Evolutionary conservation across 106 monocot genomes (phyloP), one percentile per base, ranked within the genome.

Genomic region (Ottelia alismoides): DNA sequence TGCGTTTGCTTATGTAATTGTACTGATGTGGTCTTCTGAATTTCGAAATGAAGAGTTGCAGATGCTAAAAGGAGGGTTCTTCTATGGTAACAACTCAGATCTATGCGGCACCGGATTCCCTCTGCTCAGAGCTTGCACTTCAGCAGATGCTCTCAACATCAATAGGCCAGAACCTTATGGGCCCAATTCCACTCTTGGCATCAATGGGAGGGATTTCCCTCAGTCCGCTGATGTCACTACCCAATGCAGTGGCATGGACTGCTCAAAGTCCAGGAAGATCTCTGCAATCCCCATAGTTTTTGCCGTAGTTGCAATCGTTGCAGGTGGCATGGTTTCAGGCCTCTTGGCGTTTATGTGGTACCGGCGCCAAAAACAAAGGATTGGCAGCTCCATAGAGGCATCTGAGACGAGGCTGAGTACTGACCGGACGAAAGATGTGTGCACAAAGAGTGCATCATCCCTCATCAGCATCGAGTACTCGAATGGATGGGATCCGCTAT

Each of bases 401-500:
- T 69, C 78, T 0, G 80, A 84, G 27, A 65, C 64, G 49, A 53
- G 81, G 44, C 64, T 67, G 3, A 91, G 90, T 72, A 81, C 70
- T 2, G 76, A 80, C 43, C 67, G 57, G 11, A 32, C 63, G 18
- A 74, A 74, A 40, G 64, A 66, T 11, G 27, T 66, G 20, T 63
- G 60, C 26, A 49, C 59, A 14, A 77, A 64, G 53, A 77, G 67
- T n/a, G 70, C 65, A 3, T 81, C 81, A 48, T 64, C 77, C 0
- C 73, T 80, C 19, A 74, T 77, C 24, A 76, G 59, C 29, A 66
- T 80, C 16, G 80, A 80, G 45, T 77, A 85, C 71, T 73, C 76
- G 1, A 74, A 55, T 22, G 72, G 76, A 19, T 85, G 80, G 80
- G 85, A 85, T 47, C 80, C 80, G 28, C 60, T 81, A 59, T 62